phyloP scores from a whole-genome alignment of 768 basidiomycete genomes.

The Lyophyllum atratum region DNA sequence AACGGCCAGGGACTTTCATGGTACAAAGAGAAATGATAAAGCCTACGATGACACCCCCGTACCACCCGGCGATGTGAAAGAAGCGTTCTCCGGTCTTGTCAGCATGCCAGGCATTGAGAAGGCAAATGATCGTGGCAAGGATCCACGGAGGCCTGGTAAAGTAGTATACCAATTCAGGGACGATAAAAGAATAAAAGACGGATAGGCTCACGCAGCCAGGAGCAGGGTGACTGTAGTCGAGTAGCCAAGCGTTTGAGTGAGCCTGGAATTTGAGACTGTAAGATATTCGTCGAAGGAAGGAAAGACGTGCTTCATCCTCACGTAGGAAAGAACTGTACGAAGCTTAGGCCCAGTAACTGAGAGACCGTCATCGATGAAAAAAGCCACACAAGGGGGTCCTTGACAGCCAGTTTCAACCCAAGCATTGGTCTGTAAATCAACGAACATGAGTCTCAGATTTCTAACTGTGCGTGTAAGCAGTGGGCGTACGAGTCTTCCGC shows the following conservation, averaged over 20 bases:
- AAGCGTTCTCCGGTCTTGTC: conserved; percentile 66
- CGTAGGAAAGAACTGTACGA: conserved; percentile 63
- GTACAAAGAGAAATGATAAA: conserved; percentile 64
- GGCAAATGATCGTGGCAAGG: conserved; percentile 49
- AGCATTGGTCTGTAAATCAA: conserved; percentile 46
- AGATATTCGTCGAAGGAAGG: neutral
- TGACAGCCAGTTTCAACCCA: conserved; percentile 50
- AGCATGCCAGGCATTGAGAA: conserved; percentile 57
- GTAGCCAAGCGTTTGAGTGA: conserved; percentile 64
- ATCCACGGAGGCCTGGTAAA: conserved; percentile 72
- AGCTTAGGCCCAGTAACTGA: conserved; percentile 57
- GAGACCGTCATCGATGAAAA: conserved; percentile 54
- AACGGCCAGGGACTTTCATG: conserved; percentile 51
- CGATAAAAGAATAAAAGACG: neutral
- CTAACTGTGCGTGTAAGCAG: too few species aligned
- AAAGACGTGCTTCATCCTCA: conserved; percentile 27
- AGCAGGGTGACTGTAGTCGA: conserved; percentile 59
- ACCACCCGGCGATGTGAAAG: conserved; percentile 57
- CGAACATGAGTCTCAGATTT: neutral
- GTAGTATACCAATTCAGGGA: neutral
- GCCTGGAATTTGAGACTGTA: conserved; percentile 26
- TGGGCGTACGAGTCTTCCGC: conserved; percentile 55
- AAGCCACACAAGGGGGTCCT: conserved; percentile 53
- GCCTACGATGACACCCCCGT: conserved; percentile 63
- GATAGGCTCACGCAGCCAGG: conserved; percentile 53